Percentiles rank a stretch among this genome's conserved stretches.
Conservation (phyloP, 2,329 filamentous ascomycete genomes). For the Hymenoscyphus scutula region DNA sequence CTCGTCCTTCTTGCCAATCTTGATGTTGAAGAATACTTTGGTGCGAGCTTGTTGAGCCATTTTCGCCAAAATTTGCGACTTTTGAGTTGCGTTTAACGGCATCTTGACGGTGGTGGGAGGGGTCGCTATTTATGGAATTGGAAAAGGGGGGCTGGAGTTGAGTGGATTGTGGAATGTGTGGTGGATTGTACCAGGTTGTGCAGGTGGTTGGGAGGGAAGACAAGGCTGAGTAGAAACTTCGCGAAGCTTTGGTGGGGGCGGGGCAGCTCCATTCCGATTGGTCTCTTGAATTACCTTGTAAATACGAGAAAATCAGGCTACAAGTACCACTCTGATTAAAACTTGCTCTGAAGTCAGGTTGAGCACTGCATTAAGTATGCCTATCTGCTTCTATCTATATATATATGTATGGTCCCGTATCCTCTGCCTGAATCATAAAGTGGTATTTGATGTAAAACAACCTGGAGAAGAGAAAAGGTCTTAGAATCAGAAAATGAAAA, state of each 20-base stretch:
- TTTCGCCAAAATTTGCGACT: constrained; percentile 26
- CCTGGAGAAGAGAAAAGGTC: no score
- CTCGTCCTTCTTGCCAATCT: constrained; percentile 68
- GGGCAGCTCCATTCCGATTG: no score
- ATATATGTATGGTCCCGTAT: no score
- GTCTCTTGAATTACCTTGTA: no score
- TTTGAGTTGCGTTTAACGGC: constrained; percentile 29
- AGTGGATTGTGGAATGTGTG: no score
- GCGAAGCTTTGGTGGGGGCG: no score
- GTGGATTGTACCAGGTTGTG: background rate
- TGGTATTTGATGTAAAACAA: background rate
- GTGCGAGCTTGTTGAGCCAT: constrained; percentile 44
- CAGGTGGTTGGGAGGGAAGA: background rate
- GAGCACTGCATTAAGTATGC: no score
- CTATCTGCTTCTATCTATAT: no score
- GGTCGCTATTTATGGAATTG: background rate
- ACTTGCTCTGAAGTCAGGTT: no score
- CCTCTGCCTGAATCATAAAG: background rate
- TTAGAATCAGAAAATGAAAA: background rate
- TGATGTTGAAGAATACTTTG: constrained; percentile 91
- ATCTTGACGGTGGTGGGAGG: background rate
- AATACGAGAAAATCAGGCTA: no score
- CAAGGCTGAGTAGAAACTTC: no score
- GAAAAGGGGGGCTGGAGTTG: background rate
- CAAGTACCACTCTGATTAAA: no score